phyloP scores from a whole-genome alignment of 371 early-diverging fungal species.

The Syncephalis plumigaleata region DNA sequence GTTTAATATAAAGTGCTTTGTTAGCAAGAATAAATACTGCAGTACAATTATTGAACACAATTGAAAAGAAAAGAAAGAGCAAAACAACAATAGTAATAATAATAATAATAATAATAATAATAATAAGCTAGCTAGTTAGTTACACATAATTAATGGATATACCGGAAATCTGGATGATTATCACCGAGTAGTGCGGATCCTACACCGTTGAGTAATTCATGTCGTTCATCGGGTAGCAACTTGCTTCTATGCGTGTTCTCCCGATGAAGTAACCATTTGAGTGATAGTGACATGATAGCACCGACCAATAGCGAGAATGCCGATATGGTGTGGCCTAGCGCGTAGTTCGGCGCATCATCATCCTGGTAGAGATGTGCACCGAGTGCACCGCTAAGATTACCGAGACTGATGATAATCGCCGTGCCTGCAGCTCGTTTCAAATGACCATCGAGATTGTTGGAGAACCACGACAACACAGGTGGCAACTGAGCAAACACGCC shows the following conservation, averaged over 20 bases:
- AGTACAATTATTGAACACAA: too few species aligned
- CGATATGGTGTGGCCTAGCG: not conserved
- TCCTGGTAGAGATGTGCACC: constrained; percentile 1
- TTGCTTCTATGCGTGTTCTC: not conserved
- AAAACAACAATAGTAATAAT: too few species aligned
- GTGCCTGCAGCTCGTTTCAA: constrained; percentile 40
- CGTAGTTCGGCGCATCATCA: not conserved
- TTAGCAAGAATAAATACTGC: too few species aligned
- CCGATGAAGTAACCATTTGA: not conserved
- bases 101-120: too few species aligned
- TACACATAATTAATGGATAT: too few species aligned
- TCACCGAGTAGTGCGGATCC: too few species aligned
- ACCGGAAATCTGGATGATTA: too few species aligned
- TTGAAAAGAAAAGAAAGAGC: too few species aligned
- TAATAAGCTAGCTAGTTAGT: too few species aligned
- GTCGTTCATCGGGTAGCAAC: not conserved
- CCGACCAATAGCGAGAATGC: too few species aligned
- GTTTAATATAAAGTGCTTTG: too few species aligned
- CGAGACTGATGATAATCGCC: constrained; percentile 36
- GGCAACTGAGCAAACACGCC: constrained; percentile 38
- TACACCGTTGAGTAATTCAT: not conserved
- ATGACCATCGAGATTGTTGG: constrained; percentile 39
- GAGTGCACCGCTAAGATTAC: constrained; percentile 35
- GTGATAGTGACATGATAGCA: too few species aligned
- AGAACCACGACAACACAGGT: constrained; percentile 38